phyloP scores from a whole-genome alignment of 371 early-diverging fungal genomes.

The Parasitella parasitica region DNA sequence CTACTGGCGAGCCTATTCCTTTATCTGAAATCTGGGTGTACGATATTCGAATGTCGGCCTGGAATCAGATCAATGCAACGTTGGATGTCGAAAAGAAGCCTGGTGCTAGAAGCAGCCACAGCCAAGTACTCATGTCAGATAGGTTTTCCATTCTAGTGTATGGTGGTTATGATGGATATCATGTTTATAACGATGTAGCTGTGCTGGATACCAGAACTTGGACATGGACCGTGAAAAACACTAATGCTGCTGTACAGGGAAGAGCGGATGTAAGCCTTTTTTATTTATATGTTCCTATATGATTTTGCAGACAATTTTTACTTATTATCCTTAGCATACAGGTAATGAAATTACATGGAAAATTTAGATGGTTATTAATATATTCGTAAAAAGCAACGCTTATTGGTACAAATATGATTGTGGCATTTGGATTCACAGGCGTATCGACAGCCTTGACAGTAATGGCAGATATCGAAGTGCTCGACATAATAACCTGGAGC shows the following conservation, averaged over 20 bases:
- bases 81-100: constrained; percentile 36
- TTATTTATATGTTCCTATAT: not conserved
- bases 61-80: constrained; percentile 31
- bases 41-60: constrained; percentile 21
- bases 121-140: constrained; percentile 42
- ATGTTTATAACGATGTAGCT: constrained; percentile 49
- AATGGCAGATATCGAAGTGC: constrained; percentile 44
- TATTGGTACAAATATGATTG: constrained; percentile 46
- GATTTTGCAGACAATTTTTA: not conserved
- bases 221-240: constrained; percentile 49
- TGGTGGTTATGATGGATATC: constrained; percentile 49
- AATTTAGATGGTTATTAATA: not conserved
- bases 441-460: constrained; percentile 42
- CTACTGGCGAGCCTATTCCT: constrained; percentile 34
- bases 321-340: constrained; percentile 41
- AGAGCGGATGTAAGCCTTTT: constrained; percentile 48
- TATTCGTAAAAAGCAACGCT: constrained; percentile 30
- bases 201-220: constrained; percentile 43
- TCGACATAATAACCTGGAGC: constrained; percentile 45
- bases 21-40: constrained; percentile 42
- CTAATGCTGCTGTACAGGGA: constrained; percentile 48
- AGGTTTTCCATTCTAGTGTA: constrained; percentile 45
- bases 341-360: constrained; percentile 26
- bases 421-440: constrained; percentile 50
- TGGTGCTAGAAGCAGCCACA: constrained; percentile 42